Percentiles rank a stretch among this genome's conserved stretches.
Conservation (phyloP, 2,329 filamentous ascomycete species). For the Cryphonectria japonica region DNA sequence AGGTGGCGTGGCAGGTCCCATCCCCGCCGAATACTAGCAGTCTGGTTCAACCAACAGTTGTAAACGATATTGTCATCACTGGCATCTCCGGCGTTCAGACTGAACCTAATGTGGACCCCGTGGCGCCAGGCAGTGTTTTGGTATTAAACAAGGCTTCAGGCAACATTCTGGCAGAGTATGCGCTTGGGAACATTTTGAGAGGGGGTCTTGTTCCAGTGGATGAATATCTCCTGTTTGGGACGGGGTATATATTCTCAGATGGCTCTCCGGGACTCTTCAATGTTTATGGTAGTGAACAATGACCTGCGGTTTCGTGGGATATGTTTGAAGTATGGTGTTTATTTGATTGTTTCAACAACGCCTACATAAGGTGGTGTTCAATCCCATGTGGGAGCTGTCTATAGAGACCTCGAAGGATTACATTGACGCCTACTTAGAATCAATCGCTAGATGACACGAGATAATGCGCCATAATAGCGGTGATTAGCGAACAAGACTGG, state of each 20-base stretch:
- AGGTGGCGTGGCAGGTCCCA: not conserved
- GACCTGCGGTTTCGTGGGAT: no score
- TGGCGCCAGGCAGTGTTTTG: not conserved
- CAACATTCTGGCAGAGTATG: not conserved
- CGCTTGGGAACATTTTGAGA: not conserved
- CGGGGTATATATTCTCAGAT: not conserved
- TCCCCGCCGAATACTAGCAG: not conserved
- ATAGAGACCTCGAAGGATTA: no score
- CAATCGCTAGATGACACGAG: no score
- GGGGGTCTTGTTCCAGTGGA: not conserved
- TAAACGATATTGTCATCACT: slow-evolving; percentile 4
- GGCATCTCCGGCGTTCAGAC: not conserved
- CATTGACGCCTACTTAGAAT: no score
- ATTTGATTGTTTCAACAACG: no score
- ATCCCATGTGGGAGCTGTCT: no score
- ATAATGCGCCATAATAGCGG: no score
- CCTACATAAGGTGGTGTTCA: no score
- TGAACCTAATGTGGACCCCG: not conserved
- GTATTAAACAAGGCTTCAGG: not conserved
- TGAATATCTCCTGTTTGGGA: not conserved
- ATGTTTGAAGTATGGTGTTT: no score
- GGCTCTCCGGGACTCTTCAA: not conserved
- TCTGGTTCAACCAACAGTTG: not conserved
- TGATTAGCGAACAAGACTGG: no score
- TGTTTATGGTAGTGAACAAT: not conserved